Percentiles rank a stretch among this genome's conserved stretches.
phyloP scores from a whole-genome alignment of 768 basidiomycete species.

The Agaricus sinodeliciosus region DNA sequence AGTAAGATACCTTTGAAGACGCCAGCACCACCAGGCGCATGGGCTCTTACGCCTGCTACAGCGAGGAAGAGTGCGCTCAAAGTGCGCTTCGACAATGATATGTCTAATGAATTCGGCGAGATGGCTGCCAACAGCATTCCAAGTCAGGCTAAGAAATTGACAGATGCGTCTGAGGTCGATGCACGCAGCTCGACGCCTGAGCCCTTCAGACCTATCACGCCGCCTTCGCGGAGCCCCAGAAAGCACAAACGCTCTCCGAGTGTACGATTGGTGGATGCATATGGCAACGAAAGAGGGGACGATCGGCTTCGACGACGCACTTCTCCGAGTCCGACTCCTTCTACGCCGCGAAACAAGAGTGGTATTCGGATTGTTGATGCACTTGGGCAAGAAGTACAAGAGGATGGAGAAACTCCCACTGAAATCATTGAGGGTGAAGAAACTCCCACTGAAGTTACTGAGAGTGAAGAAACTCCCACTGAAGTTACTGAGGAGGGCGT shows the following conservation, averaged over 20 bases:
- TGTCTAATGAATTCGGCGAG: conserved; percentile 15
- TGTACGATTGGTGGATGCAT: conserved; percentile 68
- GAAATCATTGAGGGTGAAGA: conserved; percentile 16
- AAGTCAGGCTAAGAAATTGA: conserved; percentile 12
- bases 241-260: conserved; percentile 32
- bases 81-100: conserved; percentile 62
- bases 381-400: conserved; percentile 56
- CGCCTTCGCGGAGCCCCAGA: conserved; percentile 21
- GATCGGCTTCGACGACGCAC: conserved; percentile 2
- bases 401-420: conserved; percentile 14
- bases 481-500: conserved; percentile 17
- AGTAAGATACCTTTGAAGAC: conserved; percentile 44
- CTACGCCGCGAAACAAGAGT: conserved; percentile 27
- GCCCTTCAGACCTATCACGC: conserved; percentile 8
- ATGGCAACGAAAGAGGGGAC: conserved; percentile 41
- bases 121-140: neutral
- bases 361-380: conserved; percentile 60
- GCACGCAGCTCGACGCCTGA: conserved; percentile 15
- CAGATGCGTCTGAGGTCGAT: conserved; percentile 14
- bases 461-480: conserved; percentile 14
- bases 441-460: conserved; percentile 16
- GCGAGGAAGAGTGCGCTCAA: conserved; percentile 54
- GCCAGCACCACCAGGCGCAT: conserved; percentile 66
- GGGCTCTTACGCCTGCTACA: conserved; percentile 49
- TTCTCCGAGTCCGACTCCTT: conserved; percentile 8